Evolutionary conservation across 192 early-diverging fungal genomes (phyloP).

Genomic region (Rhizophagus prolifer): DNA sequence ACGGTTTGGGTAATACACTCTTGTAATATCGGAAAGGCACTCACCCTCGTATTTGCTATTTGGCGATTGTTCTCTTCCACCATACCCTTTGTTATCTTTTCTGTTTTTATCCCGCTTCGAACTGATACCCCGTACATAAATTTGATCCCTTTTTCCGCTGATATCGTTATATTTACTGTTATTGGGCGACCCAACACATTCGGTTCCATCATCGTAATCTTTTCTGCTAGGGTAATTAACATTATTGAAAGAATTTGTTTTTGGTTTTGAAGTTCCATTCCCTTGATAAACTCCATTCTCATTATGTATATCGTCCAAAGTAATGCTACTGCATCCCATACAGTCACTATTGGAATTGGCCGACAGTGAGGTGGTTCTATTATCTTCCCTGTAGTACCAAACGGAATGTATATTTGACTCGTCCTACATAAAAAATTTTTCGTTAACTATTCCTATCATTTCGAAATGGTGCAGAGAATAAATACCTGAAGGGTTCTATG

Average conservation of each 20-base stretch:
- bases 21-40: not conserved
- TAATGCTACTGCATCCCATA: constrained; percentile 22
- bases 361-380: constrained; percentile 8
- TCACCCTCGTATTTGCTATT: constrained; percentile 15
- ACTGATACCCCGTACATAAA: constrained; percentile 21
- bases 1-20: not conserved
- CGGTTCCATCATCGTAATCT: constrained; percentile 12
- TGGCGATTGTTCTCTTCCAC: not conserved
- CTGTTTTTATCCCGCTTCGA: not conserved
- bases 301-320: constrained; percentile 29
- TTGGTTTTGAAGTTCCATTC: constrained; percentile 25
- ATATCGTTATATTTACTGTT: constrained; percentile 18
- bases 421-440: constrained; percentile 21
- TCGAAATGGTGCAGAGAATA: no score
- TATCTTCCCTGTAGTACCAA: not conserved
- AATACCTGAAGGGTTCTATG: no score
- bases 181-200: constrained; percentile 2
- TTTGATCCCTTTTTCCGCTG: constrained; percentile 22
- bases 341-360: constrained; percentile 14
- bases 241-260: constrained; percentile 18
- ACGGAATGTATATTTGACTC: not conserved
- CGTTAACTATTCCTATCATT: no score
- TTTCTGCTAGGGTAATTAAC: constrained; percentile 2
- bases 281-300: constrained; percentile 22
- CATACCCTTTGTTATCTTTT: not conserved